Evolutionary conservation across 768 basidiomycete species (phyloP), one percentile per base, ranked within the genome.

Genomic region (Termitomyces sp.): DNA sequence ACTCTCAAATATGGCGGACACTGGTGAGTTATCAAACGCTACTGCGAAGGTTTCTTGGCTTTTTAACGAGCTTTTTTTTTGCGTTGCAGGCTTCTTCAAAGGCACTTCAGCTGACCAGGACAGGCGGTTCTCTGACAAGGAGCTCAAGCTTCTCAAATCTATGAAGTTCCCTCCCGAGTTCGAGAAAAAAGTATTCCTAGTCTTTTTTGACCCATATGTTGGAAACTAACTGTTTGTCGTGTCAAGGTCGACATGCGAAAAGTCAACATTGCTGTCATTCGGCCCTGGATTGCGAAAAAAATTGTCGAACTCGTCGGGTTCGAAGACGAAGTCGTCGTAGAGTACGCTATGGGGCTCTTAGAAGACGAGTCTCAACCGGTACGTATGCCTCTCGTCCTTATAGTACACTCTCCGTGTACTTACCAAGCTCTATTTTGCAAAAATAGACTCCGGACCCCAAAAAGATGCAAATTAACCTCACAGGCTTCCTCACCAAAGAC

Each of bases 271-370:
- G 79, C 84, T 18, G 94, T 98, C 67, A 91, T 99, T 70, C 82
- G 92, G 61, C 93, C 94, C 3, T 99, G 97, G 97, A 88, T 98
- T 62, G 91, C 92, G 15, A 94, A 94, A 81, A 91, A 92, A 74
- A 89, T 97, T 59, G 84, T 90, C 3, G 92, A 95, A 60, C 82
- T 97, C 22, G 86, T 95, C 46, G 94, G 96, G 2, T 87, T 98
- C 40, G 97, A 99, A 69, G 97, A 99, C 74, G 97, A 99, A 71
- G 89, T 99, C 46, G 89, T 98, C 45, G 88, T 98, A 33, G 96
- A 98, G 70, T 98, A 97, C 70, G 94, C 94, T 18, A 93, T 94
- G 87, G 94, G 94, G 18, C 80, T 98, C 20, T 77, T 99, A 6
- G 97, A 99, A 70, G 93, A 97, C 67, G 80, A 86, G 52, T 81